Conservation (phyloP, 306 rosid genomes). For the Castanea mollissima region DNA sequence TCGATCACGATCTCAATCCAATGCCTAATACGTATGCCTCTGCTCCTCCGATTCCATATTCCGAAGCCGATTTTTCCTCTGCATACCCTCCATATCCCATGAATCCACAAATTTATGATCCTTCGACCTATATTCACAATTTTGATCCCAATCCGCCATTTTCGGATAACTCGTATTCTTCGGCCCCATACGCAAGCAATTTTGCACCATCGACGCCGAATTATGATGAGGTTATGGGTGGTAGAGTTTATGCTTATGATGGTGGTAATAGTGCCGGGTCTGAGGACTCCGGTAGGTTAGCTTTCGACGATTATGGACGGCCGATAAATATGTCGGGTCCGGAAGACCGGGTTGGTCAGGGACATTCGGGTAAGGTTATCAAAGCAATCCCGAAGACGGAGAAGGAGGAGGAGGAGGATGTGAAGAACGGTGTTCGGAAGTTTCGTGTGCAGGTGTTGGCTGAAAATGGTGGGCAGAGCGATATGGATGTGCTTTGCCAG, state of each 20-base stretch:
- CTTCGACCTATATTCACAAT: background rate
- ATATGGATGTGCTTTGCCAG: constrained; percentile 89
- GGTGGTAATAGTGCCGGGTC: constrained; percentile 77
- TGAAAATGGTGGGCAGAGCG: constrained; percentile 76
- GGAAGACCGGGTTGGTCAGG: constrained; percentile 31
- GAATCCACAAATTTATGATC: constrained; percentile 29
- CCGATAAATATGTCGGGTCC: constrained; percentile 50
- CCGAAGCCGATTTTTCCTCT: constrained; percentile 45
- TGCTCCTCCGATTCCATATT: constrained; percentile 66
- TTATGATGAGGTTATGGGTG: constrained; percentile 58
- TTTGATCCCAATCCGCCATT: constrained; percentile 34
- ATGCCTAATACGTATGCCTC: constrained; percentile 63
- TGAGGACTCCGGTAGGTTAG: constrained; percentile 56
- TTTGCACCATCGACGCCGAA: constrained; percentile 43
- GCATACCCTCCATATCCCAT: constrained; percentile 48
- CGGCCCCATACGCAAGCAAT: constrained; percentile 44
- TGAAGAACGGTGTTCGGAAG: constrained; percentile 61
- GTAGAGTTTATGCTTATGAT: constrained; percentile 70
- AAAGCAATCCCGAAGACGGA: constrained; percentile 76
- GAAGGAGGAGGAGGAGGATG: constrained; percentile 36
- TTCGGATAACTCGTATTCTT: constrained; percentile 29
- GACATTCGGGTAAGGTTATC: constrained; percentile 52
- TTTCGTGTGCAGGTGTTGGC: constrained; percentile 87
- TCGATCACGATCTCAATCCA: constrained; percentile 38
- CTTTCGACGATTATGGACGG: constrained; percentile 91